Base-by-base conservation (phyloP, 1,284 basidiomycete species). In the Trametes sp. region DNA sequence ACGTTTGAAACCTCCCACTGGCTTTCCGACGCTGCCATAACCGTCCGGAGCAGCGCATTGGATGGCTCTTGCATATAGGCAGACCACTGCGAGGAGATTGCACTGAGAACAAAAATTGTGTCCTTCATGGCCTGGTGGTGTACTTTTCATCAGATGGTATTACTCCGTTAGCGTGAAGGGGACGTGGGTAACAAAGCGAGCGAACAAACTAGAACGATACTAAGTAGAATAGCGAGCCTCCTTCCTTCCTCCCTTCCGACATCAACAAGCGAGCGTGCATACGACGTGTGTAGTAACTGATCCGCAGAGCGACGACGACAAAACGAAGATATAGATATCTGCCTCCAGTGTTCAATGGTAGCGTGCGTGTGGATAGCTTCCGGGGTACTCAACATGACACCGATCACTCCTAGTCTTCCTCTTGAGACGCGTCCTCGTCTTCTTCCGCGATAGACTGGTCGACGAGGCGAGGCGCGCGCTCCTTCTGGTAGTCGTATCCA, bases 401-500 rank as follows among this genome's bases (percentile, higher is more conserved):
- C 35, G 21, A 23, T 21, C 24, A 14, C 29, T 28, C 49, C 54
- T 26, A 59, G 44, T 65, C 63, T 44, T 61, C 61, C 14, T 46
- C 61, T 6, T 45, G 26, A 35, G 53, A 42, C 19, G 41, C 35
- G 8, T 36, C 56, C 44, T 65, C 56, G 45, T 63, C 63, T 50
- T 60, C 63, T 29, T 65, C 66, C 9, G 62, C 59, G 52, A 65
- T 49, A 9, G 64, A 62, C 24, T 60, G 33, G 51, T 60, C 64
- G 26, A 61, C 54, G 46, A 52, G 51, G 16, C 54, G 49, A 6
- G 59, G 54, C 50, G 41, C 51, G 52, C 59, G 54, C 65, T 61
- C 61, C 64, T 73, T 77, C 56, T 70, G 67, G 64, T 89, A 90
- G 57, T 87, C 82, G 73, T 90, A 84, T 53, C 88, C 89, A 64